phyloP scores from a whole-genome alignment of 2,329 filamentous ascomycete genomes.

The Calonectria henricotiae region DNA sequence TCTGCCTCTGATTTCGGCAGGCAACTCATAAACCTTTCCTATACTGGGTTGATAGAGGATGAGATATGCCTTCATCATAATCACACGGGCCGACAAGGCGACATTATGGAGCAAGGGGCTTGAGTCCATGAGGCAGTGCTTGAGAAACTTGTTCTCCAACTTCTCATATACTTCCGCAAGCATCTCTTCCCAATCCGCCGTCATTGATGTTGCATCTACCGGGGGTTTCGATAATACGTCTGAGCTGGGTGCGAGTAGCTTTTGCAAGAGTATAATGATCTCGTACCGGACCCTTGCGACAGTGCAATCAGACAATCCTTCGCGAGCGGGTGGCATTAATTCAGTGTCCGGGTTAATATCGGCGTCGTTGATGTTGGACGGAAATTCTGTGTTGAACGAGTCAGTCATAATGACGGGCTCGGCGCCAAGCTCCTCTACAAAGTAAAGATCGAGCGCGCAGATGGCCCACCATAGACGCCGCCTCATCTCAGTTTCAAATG shows the following conservation, averaged over 20 bases:
- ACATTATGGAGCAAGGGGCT: not conserved
- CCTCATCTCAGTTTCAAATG: constrained; percentile 33
- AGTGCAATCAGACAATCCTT: not conserved
- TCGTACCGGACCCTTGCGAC: constrained; percentile 2
- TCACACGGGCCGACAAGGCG: constrained; percentile 1
- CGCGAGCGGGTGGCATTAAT: constrained; percentile 2
- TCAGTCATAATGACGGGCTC: constrained; percentile 57
- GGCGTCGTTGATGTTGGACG: constrained; percentile 72
- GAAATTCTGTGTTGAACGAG: constrained; percentile 67
- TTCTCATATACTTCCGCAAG: not conserved
- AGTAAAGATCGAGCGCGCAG: constrained; percentile 32
- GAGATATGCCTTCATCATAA: constrained; percentile 5
- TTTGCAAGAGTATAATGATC: not conserved
- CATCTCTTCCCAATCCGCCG: not conserved
- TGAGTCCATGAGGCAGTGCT: not conserved
- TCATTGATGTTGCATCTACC: not conserved
- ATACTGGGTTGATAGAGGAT: not conserved
- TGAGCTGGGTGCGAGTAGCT: not conserved
- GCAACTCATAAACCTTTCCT: not conserved
- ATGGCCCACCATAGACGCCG: constrained; percentile 36
- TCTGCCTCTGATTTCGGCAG: not conserved
- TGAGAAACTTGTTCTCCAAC: not conserved
- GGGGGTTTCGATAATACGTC: not conserved
- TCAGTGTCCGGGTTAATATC: constrained; percentile 50
- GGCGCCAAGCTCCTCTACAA: constrained; percentile 22